Conservation (phyloP, 768 basidiomycete genomes). For the Russula griseocarnosa region DNA sequence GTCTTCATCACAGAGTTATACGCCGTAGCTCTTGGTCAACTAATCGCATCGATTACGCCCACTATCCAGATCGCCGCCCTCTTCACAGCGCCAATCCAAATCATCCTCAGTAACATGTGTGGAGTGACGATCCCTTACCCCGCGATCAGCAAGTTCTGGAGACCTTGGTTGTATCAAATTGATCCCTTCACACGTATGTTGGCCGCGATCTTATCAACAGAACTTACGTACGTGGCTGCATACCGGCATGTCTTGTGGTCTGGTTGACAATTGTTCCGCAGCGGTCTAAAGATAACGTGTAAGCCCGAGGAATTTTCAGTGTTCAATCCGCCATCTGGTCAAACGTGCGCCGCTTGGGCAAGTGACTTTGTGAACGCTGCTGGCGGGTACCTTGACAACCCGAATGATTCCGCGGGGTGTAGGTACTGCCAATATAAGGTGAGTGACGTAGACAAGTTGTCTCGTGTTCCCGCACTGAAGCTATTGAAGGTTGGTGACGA, state of each 20-base stretch:
- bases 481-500: conserved; percentile 53
- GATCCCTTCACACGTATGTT: conserved; percentile 71
- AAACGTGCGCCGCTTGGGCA: conserved; percentile 72
- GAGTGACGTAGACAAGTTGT: conserved; percentile 19
- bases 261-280: conserved; percentile 29
- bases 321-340: conserved; percentile 69
- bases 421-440: conserved; percentile 66
- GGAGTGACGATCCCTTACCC: conserved; percentile 77
- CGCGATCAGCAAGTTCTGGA: conserved; percentile 64
- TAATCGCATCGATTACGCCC: conserved; percentile 73
- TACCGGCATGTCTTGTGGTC: not conserved
- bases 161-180: conserved; percentile 72
- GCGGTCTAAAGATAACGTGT: conserved; percentile 62
- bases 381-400: conserved; percentile 75
- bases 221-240: conserved; percentile 52
- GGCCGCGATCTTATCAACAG: conserved; percentile 73
- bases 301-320: conserved; percentile 61
- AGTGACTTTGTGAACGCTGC: conserved; percentile 53
- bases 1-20: conserved; percentile 68
- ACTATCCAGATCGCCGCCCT: conserved; percentile 67
- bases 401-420: conserved; percentile 55
- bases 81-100: conserved; percentile 69
- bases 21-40: conserved; percentile 68
- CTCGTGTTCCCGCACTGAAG: not conserved
- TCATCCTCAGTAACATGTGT: conserved; percentile 68